Base-by-base conservation (phyloP, 148 eudicot genomes). In the Oxyria digyna region DNA sequence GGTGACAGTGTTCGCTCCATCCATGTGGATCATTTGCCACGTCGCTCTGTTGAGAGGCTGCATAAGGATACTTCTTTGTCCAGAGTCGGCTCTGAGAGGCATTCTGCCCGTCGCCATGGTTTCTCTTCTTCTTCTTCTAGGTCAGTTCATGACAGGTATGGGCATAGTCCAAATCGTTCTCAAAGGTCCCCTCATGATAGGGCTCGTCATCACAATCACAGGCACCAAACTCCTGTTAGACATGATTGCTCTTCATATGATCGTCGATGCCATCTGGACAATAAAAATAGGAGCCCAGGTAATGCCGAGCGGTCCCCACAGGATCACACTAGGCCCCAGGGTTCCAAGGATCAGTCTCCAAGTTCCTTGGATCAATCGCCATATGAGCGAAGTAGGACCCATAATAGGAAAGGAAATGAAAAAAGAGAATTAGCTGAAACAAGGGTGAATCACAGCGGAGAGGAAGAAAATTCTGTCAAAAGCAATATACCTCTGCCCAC, bases 161-260 rank as follows among this genome's bases (percentile, higher is more conserved):
- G 79, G 71, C 75, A 78, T 71, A 83, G 95, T 62, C 97, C 96
- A 21, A 85, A 78, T 74, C 89, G 76, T 73, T 72, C 85, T 65
- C 93, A 89, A 63, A 72, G 84, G 85, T 91, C 92, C 71, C 89
- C 95, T 64, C 86, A 78, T 45, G 94, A 89, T 21, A 84, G 91
- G 83, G 73, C 76, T 54, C 85, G 88, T 62, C 70, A 85, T 74
- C 69, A 81, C 81, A 82, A 74, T 59, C 26, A 65, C 52, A 74
- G 79, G 71, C 66, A 62, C 49, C 68, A 72, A 12, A 80, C 79
- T 63, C 83, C 83, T 17, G 43, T 65, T 65, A 42, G 45, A 8
- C 68, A 40, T n/a, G 68, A 65, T 2, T 33, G 45, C 42, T 65
- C 68, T 65, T 40, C 82, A 32, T 62, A 78, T 27, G 73, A 73